Conservation (phyloP, 768 basidiomycete genomes). For the Tremella mesenterica region DNA sequence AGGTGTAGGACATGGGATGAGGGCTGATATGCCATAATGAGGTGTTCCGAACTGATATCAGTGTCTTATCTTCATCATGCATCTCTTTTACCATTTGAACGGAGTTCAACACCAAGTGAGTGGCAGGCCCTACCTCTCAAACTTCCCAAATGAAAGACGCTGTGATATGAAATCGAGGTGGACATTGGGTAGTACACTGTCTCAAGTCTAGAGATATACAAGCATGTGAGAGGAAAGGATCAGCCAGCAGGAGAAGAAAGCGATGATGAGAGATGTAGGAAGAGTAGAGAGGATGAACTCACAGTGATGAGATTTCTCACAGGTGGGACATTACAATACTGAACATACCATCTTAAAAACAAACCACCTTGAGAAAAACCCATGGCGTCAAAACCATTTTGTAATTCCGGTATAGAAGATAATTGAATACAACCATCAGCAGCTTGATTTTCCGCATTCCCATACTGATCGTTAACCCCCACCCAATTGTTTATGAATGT, state of each 20-base stretch:
- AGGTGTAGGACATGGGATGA: constrained; percentile 46
- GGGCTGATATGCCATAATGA: constrained; percentile 43
- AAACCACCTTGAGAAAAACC: constrained; percentile 48
- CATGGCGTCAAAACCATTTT: constrained; percentile 45
- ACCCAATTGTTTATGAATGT: background rate
- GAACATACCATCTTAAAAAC: constrained; percentile 45
- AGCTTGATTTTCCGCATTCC: constrained; percentile 42
- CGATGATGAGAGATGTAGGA: background rate
- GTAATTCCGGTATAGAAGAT: constrained; percentile 32
- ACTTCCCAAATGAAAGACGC: background rate
- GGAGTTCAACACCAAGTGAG: background rate
- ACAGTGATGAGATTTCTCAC: constrained; percentile 46
- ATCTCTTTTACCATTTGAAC: background rate
- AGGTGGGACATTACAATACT: constrained; percentile 40
- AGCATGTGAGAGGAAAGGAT: background rate
- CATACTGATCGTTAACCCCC: constrained; percentile 34
- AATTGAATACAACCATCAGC: constrained; percentile 39
- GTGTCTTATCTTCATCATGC: background rate
- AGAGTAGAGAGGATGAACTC: constrained; percentile 13
- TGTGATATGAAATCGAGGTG: background rate
- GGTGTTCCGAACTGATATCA: constrained; percentile 40
- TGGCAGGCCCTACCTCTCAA: background rate
- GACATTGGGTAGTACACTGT: background rate
- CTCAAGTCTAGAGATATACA: background rate
- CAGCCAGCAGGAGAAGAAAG: background rate